Evolutionary conservation across 805 yeast species (phyloP), one percentile per base, ranked within the genome.

Genomic region (Kuraishia capsulata): DNA sequence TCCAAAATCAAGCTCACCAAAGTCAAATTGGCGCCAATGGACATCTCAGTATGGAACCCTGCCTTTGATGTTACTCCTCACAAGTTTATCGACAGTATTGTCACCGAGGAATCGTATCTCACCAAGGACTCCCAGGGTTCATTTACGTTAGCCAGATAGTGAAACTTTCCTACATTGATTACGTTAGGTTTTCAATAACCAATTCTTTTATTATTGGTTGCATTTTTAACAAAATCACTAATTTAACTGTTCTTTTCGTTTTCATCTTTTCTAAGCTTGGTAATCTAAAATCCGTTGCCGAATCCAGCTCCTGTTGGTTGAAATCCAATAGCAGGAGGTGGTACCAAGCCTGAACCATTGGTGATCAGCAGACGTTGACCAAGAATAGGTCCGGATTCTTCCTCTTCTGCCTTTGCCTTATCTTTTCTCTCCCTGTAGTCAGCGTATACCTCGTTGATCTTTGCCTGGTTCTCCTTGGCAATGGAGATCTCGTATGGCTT

Each of bases 31-130:
- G 96, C 96, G 1, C 92, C 97, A 3, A 82, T 83, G 2, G 83
- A 81, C 0, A 81, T 89, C 24, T 63, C 69, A 4, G 96, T 88
- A 2, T 90, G 97, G 97, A 92, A 92, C 52, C 98, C 98, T 1
- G 82, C 97, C 0, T 90, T 90, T 52, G 98, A 90, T 53, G 87
- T 92, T 13, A 87, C 97, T 3, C 96, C 96, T 0, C 78, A 80
- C 50, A 71, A 69, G 33, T 62, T 81, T 29, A 88, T 90, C 39
- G 96, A 88, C 53, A 84, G 87, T 42, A 87, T 92, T 42, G 86
- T 90, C 26, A 90, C 97, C 1, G 97, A 90, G 60, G 73, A 76
- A 39, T 73, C 74, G 3, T 78, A 68, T 2, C 67, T 72, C 17
- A 59, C 61, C 25, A 83, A 83, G 51, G 61, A 65, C 38, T 31